Evolutionary conservation across 2,329 filamentous ascomycete species (phyloP), one percentile per base, ranked within the genome.

Genomic region (Aspergillus clavatus): DNA sequence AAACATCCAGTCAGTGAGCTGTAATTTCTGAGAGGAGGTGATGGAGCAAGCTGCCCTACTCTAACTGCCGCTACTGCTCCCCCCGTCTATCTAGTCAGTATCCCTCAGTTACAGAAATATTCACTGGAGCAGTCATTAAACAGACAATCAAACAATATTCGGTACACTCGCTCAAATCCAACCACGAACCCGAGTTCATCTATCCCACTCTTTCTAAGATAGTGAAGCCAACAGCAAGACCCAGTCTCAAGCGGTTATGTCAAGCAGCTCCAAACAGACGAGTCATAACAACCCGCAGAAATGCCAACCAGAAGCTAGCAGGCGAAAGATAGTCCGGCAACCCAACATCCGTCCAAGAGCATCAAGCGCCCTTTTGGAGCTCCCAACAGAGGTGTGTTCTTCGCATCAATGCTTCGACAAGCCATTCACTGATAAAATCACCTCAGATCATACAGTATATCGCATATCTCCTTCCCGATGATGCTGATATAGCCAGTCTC

Each of bases 361-460:
- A 16, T n/a, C n/a, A n/a, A 33, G 29, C 11, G n/a, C 10, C 3
- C 11, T 39, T 12, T n/a, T 39, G n/a, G 10, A 18, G n/a, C 24
- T 39, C 5, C 47, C 52, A 16, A 45, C 52, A 43, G 50, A 54
- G 47, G 47, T 51, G 38, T 7, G 16, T 16, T 10, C 33, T 24
- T 8, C 6, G 12, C 7, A 42, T 19, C 5, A 10, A 33, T 11
- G 7, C 19, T 2, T 8, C 39, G 1, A 35, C 8, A 7, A 24
- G 23, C 14, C 35, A 37, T n/a, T 16, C 18, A 14, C 6, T n/a
- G 16, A 40, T 11, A 26, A 6, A 3, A 3, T 38, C 3, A 4
- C 8, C 16, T 28, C 33, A 69, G 66, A 43, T 68, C 11, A 53
- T 67, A 5, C 63, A 68, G 38, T 8, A 54, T 10, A 62, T 68